Evolutionary conservation across 495 filamentous ascomycete genomes (phyloP).

Genomic region (Hypoxylon rickii): DNA sequence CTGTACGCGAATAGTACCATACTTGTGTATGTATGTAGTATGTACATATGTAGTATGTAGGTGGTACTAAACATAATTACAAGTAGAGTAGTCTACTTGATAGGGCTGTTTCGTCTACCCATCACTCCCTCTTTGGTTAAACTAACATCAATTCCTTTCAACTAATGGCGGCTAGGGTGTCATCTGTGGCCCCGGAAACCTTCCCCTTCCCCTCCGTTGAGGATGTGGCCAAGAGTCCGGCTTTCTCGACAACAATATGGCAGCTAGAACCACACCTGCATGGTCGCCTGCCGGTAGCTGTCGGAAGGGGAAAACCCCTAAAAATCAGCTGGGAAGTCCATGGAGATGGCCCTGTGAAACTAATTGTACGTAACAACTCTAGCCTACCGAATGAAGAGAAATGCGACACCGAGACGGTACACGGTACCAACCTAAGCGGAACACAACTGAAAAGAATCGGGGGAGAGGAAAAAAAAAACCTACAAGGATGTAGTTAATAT

Average conservation of each 20-base stretch:
- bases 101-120: too few species aligned
- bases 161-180: too few species aligned
- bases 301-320: conserved; percentile 68
- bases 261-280: conserved; percentile 62
- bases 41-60: background rate
- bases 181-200: too few species aligned
- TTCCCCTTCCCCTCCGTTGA: conserved; percentile 46
- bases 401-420: too few species aligned
- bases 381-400: background rate
- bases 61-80: too few species aligned
- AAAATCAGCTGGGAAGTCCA: conserved; percentile 79
- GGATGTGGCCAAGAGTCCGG: conserved; percentile 47
- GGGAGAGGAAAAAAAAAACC: background rate
- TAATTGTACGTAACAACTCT: conserved; percentile 66
- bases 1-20: background rate
- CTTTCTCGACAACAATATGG: conserved; percentile 60
- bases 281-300: conserved; percentile 64
- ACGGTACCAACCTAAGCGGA: too few species aligned
- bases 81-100: too few species aligned
- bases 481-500: conserved; percentile 56
- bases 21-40: background rate
- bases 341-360: conserved; percentile 68
- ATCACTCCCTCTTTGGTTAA: too few species aligned
- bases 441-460: too few species aligned
- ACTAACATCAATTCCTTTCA: too few species aligned